Percentiles rank a stretch among this genome's conserved stretches.
Evolutionary conservation across 1,284 basidiomycete genomes (phyloP).

Genomic region (Apiotrichum montevideense): DNA sequence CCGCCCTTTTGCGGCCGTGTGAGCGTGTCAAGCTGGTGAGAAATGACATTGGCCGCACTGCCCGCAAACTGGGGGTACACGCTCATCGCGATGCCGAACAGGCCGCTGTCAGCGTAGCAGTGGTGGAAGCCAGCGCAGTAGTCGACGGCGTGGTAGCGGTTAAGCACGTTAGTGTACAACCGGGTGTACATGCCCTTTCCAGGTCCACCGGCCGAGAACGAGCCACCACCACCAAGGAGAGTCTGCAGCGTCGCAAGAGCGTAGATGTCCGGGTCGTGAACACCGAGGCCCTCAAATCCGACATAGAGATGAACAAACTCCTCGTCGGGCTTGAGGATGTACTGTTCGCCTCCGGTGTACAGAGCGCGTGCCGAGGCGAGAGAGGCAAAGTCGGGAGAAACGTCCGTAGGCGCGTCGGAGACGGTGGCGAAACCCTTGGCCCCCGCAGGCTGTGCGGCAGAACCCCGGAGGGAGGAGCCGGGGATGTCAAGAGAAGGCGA

Average conservation of each 20-base stretch:
- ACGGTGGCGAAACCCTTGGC: constrained; percentile 48
- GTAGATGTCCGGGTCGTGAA: constrained; percentile 91
- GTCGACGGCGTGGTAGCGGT: constrained; percentile 89
- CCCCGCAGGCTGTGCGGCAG: constrained; percentile 60
- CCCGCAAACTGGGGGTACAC: constrained; percentile 64
- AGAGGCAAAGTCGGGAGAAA: constrained; percentile 35
- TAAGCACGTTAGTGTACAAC: constrained; percentile 94
- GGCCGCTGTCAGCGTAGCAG: constrained; percentile 88
- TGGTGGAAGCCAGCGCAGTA: constrained; percentile 98
- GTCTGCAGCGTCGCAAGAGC: constrained; percentile 91
- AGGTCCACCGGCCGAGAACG: constrained; percentile 65
- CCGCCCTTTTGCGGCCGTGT: constrained; percentile 45
- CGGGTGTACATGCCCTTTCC: constrained; percentile 99
- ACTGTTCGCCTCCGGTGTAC: constrained; percentile 78
- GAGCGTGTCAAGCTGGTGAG: constrained; percentile 61
- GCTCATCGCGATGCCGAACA: constrained; percentile 90
- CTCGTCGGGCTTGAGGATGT: constrained; percentile 58
- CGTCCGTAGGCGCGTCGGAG: constrained; percentile 21
- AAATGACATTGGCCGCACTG: constrained; percentile 74
- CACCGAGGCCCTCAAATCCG: constrained; percentile 85
- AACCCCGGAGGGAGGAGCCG: constrained; percentile 23
- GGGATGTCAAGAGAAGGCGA: constrained; percentile 22
- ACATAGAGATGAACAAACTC: constrained; percentile 93
- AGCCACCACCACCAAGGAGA: constrained; percentile 88
- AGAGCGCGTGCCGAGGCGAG: constrained; percentile 53